phyloP scores from a whole-genome alignment of 331 rosid genomes.

The Arachis monticola region DNA sequence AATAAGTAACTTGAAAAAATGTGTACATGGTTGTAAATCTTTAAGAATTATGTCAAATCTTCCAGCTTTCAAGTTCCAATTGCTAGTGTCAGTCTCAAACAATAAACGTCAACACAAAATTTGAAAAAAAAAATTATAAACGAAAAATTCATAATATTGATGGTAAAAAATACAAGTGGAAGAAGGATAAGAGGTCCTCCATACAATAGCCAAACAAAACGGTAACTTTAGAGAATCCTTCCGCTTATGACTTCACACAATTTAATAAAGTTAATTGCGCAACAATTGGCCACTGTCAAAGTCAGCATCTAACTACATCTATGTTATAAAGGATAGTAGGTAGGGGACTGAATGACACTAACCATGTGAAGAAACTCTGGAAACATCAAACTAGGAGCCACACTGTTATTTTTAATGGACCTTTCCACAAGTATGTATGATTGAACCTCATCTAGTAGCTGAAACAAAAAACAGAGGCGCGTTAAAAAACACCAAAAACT shows the following conservation, averaged over 20 bases:
- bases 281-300: slow-evolving; percentile 28
- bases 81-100: slow-evolving; percentile 6
- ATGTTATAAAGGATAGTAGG: not conserved
- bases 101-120: not conserved
- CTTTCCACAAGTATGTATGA: slow-evolving; percentile 81
- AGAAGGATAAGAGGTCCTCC: too few relatives aligned
- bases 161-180: too few relatives aligned
- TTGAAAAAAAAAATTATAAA: too few relatives aligned
- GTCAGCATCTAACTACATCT: slow-evolving; percentile 3
- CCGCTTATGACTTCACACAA: slow-evolving; percentile 15
- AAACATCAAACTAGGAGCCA: slow-evolving; percentile 53
- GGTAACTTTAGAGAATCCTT: not conserved
- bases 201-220: too few relatives aligned
- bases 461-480: slow-evolving; percentile 41
- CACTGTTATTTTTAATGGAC: slow-evolving; percentile 50
- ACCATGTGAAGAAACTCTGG: slow-evolving; percentile 70
- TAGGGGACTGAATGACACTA: slow-evolving; percentile 45
- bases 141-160: too few relatives aligned
- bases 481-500: slow-evolving; percentile 21
- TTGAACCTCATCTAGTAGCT: slow-evolving; percentile 89
- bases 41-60: slow-evolving; percentile 27
- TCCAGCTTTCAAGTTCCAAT: slow-evolving; percentile 25
- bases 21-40: not conserved
- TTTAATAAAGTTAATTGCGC: slow-evolving; percentile 13
- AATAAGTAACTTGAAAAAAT: slow-evolving; percentile 11